These are phyloP conservation scores for Candida gigantensis DNA, from an alignment of 1,139 yeast genomes.

Conservation along the genomic window DNA sequence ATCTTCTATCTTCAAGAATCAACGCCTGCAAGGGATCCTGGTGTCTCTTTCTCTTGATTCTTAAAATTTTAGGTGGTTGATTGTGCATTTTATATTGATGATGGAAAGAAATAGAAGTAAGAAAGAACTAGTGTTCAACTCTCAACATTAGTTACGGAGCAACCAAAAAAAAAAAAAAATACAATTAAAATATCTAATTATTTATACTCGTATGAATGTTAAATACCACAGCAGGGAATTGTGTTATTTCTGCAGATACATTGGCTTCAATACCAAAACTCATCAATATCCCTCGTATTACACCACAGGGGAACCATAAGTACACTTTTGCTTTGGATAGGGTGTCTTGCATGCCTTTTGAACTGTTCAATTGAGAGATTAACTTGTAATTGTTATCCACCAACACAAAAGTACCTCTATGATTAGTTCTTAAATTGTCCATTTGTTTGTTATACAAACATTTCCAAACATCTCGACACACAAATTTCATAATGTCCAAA, in stretches of 20 bases:
- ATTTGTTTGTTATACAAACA: constrained; percentile 79
- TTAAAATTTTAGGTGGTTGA: constrained; percentile 58
- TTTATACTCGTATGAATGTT: constrained; percentile 60
- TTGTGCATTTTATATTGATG: constrained; percentile 3
- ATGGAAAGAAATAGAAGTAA: constrained; percentile 2
- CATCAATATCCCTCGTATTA: constrained; percentile 75
- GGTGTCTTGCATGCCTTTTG: constrained; percentile 49
- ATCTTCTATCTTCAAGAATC: constrained; percentile 40
- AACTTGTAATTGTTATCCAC: constrained; percentile 66
- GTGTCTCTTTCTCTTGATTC: constrained; percentile 81
- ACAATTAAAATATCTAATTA: constrained; percentile 11
- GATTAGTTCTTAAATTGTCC: constrained; percentile 90
- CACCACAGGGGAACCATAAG: constrained; percentile 80
- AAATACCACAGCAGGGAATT: constrained; percentile 69
- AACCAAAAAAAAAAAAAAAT: neutral
- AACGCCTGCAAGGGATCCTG: constrained; percentile 89
- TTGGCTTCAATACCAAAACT: constrained; percentile 69
- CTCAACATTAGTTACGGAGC: no score
- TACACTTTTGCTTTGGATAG: constrained; percentile 52
- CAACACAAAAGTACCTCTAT: constrained; percentile 79
- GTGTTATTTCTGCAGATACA: constrained; percentile 67
- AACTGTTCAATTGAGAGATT: constrained; percentile 57
- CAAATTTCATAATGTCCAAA: constrained; percentile 83
- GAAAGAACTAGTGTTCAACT: no score
- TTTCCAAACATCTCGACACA: constrained; percentile 91